A percentile compares a stretch with the other conserved stretches of the same genome.
Conservation (phyloP, 495 filamentous ascomycete species). For the Talaromyces liani region DNA sequence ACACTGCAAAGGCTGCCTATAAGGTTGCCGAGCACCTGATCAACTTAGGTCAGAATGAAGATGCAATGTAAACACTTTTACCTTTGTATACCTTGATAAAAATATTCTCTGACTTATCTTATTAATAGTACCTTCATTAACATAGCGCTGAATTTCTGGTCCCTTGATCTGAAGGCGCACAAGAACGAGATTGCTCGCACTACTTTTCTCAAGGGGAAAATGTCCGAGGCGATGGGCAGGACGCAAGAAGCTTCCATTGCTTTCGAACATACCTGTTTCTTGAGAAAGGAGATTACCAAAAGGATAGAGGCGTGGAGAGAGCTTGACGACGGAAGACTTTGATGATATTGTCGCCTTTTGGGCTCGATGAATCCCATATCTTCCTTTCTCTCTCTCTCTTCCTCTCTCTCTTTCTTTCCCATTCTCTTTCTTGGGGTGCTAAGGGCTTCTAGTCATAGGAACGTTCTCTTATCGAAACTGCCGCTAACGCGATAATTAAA, state of each 20-base stretch:
- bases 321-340: conserved; percentile 1
- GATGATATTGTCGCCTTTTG: conserved; percentile 4
- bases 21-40: conserved; percentile 25
- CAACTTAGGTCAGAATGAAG: conserved; percentile 11
- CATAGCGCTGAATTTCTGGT: conserved; percentile 16
- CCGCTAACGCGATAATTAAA: too few relatives aligned
- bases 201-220: conserved; percentile 15
- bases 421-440: too few relatives aligned
- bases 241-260: conserved; percentile 13
- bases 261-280: conserved; percentile 5
- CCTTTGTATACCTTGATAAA: neutral
- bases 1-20: conserved; percentile 16
- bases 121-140: conserved; percentile 14
- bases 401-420: too few relatives aligned
- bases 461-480: too few relatives aligned
- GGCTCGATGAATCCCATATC: neutral
- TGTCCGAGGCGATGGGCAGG: conserved; percentile 12
- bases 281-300: conserved; percentile 1
- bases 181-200: conserved; percentile 20
- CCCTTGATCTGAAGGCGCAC: conserved; percentile 12
- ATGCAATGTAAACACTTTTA: conserved; percentile 18
- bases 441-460: too few relatives aligned
- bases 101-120: neutral
- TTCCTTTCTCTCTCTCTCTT: too few relatives aligned
- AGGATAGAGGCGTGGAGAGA: neutral